Conservation (phyloP, 805 yeast species). For the Pichia kluyveri region DNA sequence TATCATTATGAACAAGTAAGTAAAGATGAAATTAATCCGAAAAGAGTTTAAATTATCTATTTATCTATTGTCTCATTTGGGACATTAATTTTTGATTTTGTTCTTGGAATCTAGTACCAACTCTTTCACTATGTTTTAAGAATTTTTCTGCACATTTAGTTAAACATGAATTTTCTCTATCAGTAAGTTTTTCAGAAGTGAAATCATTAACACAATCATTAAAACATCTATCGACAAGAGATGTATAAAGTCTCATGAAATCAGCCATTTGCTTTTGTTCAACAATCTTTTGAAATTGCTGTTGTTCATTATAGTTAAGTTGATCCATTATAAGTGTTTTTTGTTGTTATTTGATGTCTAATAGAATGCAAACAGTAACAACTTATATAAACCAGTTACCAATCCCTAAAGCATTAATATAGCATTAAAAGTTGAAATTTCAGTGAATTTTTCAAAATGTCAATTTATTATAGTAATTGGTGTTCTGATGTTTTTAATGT, state of each 20-base stretch:
- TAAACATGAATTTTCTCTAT: conserved; percentile 80
- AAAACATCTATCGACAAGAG: conserved; percentile 94
- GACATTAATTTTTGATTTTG: conserved; percentile 76
- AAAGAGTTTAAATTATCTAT: background rate
- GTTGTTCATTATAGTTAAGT: conserved; percentile 91
- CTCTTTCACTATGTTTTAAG: conserved; percentile 96
- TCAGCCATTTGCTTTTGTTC: conserved; percentile 98
- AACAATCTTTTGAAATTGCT: conserved; percentile 88
- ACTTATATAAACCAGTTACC: too few relatives aligned
- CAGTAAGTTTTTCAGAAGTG: conserved; percentile 81
- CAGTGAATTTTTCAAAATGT: too few relatives aligned
- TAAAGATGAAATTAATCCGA: background rate
- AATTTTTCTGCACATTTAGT: conserved; percentile 94
- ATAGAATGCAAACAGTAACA: background rate
- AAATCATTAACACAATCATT: conserved; percentile 96
- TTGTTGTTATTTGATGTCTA: background rate
- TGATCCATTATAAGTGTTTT: conserved; percentile 63
- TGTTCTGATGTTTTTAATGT: too few relatives aligned
- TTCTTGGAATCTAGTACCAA: conserved; percentile 98
- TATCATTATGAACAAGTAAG: background rate
- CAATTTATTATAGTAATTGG: too few relatives aligned
- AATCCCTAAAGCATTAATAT: too few relatives aligned
- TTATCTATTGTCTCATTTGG: conserved; percentile 31
- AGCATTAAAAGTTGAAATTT: too few relatives aligned
- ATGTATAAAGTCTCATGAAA: conserved; percentile 94